Evolutionary conservation across 148 eudicot genomes (phyloP).

Genomic region (Rhododendron ovatum): DNA sequence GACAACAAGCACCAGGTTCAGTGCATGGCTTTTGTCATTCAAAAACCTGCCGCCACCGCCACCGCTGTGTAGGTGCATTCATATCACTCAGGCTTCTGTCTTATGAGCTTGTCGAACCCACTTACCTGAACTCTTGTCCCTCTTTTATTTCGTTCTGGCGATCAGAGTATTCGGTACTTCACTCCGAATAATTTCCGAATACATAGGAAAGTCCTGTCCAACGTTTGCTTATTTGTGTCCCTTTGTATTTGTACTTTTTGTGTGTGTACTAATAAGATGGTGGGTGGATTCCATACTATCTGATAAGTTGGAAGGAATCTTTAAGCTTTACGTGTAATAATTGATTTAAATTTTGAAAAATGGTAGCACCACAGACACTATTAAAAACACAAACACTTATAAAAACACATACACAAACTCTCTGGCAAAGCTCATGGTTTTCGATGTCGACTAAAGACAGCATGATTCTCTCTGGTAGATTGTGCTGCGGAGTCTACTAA

Average conservation of each 20-base stretch:
- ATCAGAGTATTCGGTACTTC: not conserved
- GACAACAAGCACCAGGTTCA: conserved; percentile 40
- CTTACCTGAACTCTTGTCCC: not conserved
- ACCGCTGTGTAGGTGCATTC: not conserved
- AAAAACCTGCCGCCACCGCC: conserved; percentile 21
- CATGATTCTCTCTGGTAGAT: not conserved
- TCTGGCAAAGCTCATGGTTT: not conserved
- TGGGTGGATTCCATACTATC: not conserved
- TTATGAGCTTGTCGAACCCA: not conserved
- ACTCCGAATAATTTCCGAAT: not conserved
- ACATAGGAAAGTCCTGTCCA: not conserved
- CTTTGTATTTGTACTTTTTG: not conserved
- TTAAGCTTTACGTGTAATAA: not conserved
- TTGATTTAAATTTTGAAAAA: too few relatives aligned
- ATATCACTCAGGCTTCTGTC: not conserved
- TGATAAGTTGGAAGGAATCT: not conserved
- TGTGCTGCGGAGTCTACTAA: not conserved
- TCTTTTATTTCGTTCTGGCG: not conserved
- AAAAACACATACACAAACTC: too few relatives aligned
- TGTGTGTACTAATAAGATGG: not conserved
- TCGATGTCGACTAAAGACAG: too few relatives aligned
- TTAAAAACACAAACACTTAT: too few relatives aligned
- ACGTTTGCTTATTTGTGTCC: not conserved
- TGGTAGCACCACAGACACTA: too few relatives aligned
- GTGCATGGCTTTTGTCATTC: conserved; percentile 41